These are phyloP conservation scores for Scutellaria barbata DNA, from an alignment of 257 asterid genomes.

Conservation along the genomic window DNA sequence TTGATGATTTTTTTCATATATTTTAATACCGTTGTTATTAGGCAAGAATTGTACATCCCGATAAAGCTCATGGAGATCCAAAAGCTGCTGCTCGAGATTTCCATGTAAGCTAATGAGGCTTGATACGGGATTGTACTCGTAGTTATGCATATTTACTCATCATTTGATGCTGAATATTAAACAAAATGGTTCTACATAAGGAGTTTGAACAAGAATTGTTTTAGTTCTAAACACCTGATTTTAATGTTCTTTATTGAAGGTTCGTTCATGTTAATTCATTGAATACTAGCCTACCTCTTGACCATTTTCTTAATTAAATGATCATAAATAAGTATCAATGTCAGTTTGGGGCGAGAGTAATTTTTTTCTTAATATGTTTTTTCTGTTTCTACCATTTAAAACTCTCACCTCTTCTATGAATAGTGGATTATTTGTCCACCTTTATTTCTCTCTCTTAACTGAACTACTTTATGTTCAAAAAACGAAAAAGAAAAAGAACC, in stretches of 20 bases:
- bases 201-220: slow-evolving; percentile 7
- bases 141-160: not conserved
- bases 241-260: slow-evolving; percentile 7
- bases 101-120: slow-evolving; percentile 52
- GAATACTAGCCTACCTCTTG: not conserved
- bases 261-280: slow-evolving; percentile 5
- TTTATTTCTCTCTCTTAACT: slow-evolving; percentile 1
- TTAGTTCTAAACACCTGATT: slow-evolving; percentile 1
- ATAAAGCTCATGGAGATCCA: slow-evolving; percentile 80
- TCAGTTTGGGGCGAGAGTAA: not conserved
- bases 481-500: slow-evolving; percentile 1
- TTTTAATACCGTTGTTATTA: slow-evolving; percentile 33
- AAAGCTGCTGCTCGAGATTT: slow-evolving; percentile 75
- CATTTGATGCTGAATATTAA: not conserved
- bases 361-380: not conserved
- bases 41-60: slow-evolving; percentile 89
- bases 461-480: slow-evolving; percentile 2
- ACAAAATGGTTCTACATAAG: not conserved
- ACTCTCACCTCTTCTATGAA: not conserved
- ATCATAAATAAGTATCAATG: not conserved
- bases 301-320: not conserved
- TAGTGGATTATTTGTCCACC: slow-evolving; percentile 11
- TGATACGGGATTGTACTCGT: not conserved
- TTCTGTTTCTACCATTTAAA: slow-evolving; percentile 1
- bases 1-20: slow-evolving; percentile 5